Evolutionary conservation across 495 filamentous ascomycete species (phyloP).

Genomic region (Penicillium roqueforti): DNA sequence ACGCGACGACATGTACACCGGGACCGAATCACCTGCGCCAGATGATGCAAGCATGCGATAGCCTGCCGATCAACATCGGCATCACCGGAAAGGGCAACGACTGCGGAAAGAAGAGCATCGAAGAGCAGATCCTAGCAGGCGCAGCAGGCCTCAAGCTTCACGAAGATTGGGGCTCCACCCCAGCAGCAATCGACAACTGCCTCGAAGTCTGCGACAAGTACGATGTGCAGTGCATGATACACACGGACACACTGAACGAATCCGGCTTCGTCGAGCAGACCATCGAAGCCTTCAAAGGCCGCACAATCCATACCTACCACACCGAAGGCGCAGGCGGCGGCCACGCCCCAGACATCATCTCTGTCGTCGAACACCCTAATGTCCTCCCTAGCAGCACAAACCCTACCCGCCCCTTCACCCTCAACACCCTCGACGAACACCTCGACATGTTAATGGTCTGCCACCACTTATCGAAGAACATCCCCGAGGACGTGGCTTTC

Average conservation of each 20-base stretch:
- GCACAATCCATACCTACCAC: conserved; percentile 97
- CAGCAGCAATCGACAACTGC: conserved; percentile 88
- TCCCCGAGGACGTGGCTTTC: conserved; percentile 94
- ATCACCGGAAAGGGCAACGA: conserved; percentile 98
- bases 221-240: conserved; percentile 93
- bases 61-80: conserved; percentile 83
- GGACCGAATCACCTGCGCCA: conserved; percentile 77
- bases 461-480: conserved; percentile 88
- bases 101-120: conserved; percentile 62
- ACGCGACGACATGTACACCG: conserved; percentile 93
- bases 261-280: conserved; percentile 96
- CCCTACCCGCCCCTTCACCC: conserved; percentile 87
- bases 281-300: conserved; percentile 77
- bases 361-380: conserved; percentile 85
- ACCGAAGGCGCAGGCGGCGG: conserved; percentile 96
- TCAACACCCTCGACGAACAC: conserved; percentile 94
- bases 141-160: conserved; percentile 92
- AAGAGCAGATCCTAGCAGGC: conserved; percentile 79
- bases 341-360: conserved; percentile 96
- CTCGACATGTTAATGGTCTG: conserved; percentile 99
- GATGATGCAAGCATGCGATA: conserved; percentile 90
- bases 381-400: conserved; percentile 92
- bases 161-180: conserved; percentile 96
- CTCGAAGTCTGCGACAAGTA: conserved; percentile 82
- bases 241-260: conserved; percentile 97